Base-by-base conservation (phyloP, 805 yeast genomes). In the Pichia paraexigua region DNA sequence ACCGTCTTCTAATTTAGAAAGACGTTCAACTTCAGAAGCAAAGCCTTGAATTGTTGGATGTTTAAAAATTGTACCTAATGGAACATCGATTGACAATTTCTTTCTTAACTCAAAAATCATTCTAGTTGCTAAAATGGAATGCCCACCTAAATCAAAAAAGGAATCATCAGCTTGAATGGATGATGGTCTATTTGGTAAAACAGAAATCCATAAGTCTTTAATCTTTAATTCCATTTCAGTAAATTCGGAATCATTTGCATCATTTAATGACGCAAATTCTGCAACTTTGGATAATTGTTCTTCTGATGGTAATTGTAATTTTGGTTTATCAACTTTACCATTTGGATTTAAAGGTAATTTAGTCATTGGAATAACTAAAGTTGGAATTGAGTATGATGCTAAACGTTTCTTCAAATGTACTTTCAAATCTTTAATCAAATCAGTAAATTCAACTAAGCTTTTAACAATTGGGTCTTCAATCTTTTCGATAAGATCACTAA, bases 241-340 rank as follows among this genome's bases (percentile, higher is more conserved):
- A 65, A 90, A 83, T 40, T 75, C 75, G 13, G 71, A 71, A 53
- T 76, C 82, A 39, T 70, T 74, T 21, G 71, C 74, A 11, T 70
- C 74, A 25, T 65, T 43, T n/a, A 25, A 25, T 17, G 71, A 57
- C 20, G 76, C 65, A 45, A 79, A 76, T 55, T 73, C 70, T 13
- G 95, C 81, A 45, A 89, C 96, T 18, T 82, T 75, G 32, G 83
- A 81, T 56, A 94, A 74, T 70, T 92, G 97, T 18, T 85, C 92
- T 24, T 87, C 77, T 52, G 88, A 88, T 50, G 99, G 99, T 79
- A 87, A 89, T 45, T 97, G 98, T 55, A 94, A 73, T 63, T 92
- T 90, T 39, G 98, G 98, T 72, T 94, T 94, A 72, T 94, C 99
- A 53, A 94, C 89, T 70, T 94, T 94, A 60, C 99, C 99, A 67